phyloP scores from a whole-genome alignment of 306 rosid genomes.

The Castanea mollissima region DNA sequence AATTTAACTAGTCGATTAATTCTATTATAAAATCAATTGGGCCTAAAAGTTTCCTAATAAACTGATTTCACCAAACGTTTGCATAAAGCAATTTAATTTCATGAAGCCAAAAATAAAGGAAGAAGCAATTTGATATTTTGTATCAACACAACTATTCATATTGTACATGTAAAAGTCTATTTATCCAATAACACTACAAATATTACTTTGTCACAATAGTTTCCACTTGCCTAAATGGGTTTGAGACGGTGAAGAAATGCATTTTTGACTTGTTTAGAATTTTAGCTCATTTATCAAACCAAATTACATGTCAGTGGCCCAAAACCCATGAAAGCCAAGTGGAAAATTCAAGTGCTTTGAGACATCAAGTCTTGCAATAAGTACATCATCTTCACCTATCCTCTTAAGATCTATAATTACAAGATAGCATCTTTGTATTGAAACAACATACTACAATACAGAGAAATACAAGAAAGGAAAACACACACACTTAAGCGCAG shows the following conservation, averaged over 20 bases:
- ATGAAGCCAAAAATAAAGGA: no score
- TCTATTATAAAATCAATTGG: no score
- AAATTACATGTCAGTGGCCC: constrained; percentile 46
- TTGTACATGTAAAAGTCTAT: background rate
- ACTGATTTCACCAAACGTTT: no score
- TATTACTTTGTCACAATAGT: no score
- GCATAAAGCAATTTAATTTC: no score
- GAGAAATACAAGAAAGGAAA: no score
- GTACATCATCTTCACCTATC: constrained; percentile 61
- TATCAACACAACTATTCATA: background rate
- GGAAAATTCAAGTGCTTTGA: constrained; percentile 82
- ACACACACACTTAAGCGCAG: no score
- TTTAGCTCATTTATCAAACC: background rate
- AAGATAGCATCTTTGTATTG: constrained; percentile 72
- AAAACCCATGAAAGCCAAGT: constrained; percentile 85
- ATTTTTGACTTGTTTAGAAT: background rate
- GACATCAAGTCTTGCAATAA: constrained; percentile 73
- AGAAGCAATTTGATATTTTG: background rate
- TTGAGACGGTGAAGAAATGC: no score
- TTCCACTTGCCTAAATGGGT: no score
- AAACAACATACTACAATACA: constrained; percentile 68
- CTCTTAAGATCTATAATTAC: constrained; percentile 53
- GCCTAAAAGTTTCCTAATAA: no score
- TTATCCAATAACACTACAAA: background rate
- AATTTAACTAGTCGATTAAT: no score